Conservation (phyloP, 2,329 filamentous ascomycete species). For the Cryphonectria parasitica region DNA sequence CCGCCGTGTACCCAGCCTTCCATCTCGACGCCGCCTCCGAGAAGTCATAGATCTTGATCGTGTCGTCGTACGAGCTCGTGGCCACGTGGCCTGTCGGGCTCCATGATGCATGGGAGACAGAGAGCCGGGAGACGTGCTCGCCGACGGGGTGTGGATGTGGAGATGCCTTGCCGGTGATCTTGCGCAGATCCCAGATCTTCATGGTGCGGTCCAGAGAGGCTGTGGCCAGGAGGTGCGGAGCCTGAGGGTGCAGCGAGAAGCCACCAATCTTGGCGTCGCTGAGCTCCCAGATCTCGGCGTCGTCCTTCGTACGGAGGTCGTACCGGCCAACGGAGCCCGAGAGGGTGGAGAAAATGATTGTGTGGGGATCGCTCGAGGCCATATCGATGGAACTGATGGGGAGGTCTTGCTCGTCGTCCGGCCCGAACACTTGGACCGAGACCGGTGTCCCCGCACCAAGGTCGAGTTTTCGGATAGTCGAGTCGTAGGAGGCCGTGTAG, state of each 20-base stretch:
- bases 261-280: slow-evolving; percentile 95
- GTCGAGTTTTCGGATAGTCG: slow-evolving; percentile 85
- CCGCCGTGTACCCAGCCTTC: slow-evolving; percentile 61
- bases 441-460: slow-evolving; percentile 68
- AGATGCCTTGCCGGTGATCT: slow-evolving; percentile 66
- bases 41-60: slow-evolving; percentile 89
- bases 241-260: slow-evolving; percentile 79
- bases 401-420: slow-evolving; percentile 71
- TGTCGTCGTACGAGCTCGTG: slow-evolving; percentile 93
- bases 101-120: slow-evolving; percentile 92
- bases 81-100: slow-evolving; percentile 83
- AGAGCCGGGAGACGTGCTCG: slow-evolving; percentile 80
- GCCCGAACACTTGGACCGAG: slow-evolving; percentile 81
- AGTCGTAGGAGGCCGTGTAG: slow-evolving; percentile 90
- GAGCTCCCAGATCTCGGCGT: slow-evolving; percentile 72
- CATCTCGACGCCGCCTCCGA: slow-evolving; percentile 59
- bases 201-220: slow-evolving; percentile 88
- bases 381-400: slow-evolving; percentile 87
- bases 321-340: slow-evolving; percentile 79
- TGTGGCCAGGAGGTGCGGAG: slow-evolving; percentile 83
- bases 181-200: slow-evolving; percentile 90
- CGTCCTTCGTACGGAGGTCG: slow-evolving; percentile 68
- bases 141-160: slow-evolving; percentile 72
- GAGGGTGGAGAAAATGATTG: slow-evolving; percentile 86
- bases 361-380: slow-evolving; percentile 68